Evolutionary conservation across 805 yeast genomes (phyloP).

Genomic region (Zygosaccharomyces gambellarensis): DNA sequence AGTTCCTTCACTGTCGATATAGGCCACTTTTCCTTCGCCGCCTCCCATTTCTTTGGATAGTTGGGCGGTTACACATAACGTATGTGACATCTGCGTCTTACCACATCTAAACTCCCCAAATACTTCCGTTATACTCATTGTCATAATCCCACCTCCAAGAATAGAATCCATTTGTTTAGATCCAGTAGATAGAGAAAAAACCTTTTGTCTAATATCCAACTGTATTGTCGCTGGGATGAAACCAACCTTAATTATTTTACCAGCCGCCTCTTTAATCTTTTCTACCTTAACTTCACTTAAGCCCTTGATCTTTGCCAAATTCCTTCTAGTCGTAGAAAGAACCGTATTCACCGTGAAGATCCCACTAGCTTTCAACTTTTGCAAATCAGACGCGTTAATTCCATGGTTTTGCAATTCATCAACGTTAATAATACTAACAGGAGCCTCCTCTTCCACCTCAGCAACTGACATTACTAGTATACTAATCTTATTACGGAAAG

Average conservation of each 20-base stretch:
- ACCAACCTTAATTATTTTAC: slow-evolving; percentile 58
- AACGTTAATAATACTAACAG: slow-evolving; percentile 33
- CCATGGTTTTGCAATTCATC: slow-evolving; percentile 62
- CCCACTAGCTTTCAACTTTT: slow-evolving; percentile 62
- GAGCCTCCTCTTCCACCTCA: slow-evolving; percentile 16
- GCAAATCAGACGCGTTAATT: slow-evolving; percentile 65
- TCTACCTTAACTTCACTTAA: slow-evolving; percentile 74
- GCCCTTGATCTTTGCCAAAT: slow-evolving; percentile 62
- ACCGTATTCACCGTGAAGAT: slow-evolving; percentile 59
- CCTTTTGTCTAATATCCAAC: slow-evolving; percentile 57
- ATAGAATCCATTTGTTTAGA: slow-evolving; percentile 63
- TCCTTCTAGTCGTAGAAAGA: slow-evolving; percentile 58
- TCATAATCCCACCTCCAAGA: slow-evolving; percentile 70
- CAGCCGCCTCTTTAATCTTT: slow-evolving; percentile 68
- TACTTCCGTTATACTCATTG: slow-evolving; percentile 73
- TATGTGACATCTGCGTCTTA: slow-evolving; percentile 76
- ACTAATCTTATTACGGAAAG: neutral
- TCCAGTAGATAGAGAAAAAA: slow-evolving; percentile 66
- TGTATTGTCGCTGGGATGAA: slow-evolving; percentile 71
- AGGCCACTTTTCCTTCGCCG: slow-evolving; percentile 76
- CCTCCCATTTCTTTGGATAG: slow-evolving; percentile 68
- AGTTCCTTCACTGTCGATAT: slow-evolving; percentile 78
- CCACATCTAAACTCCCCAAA: slow-evolving; percentile 81
- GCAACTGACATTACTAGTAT: slow-evolving; percentile 14
- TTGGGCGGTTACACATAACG: slow-evolving; percentile 72